Evolutionary conservation across 2,329 filamentous ascomycete species (phyloP).

Genomic region (Aspergillus hiratsukae): DNA sequence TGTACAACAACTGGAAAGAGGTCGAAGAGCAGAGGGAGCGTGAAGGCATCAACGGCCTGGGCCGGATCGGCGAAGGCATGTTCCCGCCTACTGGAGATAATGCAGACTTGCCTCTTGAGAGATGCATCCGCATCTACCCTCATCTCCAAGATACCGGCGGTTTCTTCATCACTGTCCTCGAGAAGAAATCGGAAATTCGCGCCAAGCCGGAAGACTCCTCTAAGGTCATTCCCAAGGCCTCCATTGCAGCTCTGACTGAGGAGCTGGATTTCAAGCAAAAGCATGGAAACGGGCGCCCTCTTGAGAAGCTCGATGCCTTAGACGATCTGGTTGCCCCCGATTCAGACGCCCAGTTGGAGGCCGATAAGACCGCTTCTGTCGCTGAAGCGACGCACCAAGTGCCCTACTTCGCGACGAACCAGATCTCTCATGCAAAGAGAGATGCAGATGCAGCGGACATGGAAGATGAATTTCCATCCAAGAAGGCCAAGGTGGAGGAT

Average conservation of each 20-base stretch:
- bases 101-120: slow-evolving; percentile 69
- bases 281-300: slow-evolving; percentile 22
- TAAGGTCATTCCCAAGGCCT: slow-evolving; percentile 36
- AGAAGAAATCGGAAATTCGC: slow-evolving; percentile 84
- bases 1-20: slow-evolving; percentile 78
- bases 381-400: slow-evolving; percentile 31
- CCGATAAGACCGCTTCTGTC: slow-evolving; percentile 32
- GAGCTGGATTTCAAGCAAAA: slow-evolving; percentile 33
- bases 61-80: slow-evolving; percentile 73
- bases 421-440: slow-evolving; percentile 28
- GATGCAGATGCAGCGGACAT: slow-evolving; percentile 29
- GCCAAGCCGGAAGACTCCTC: slow-evolving; percentile 61
- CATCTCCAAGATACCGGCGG: slow-evolving; percentile 94
- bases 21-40: slow-evolving; percentile 65
- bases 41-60: slow-evolving; percentile 59
- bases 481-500: slow-evolving; percentile 42
- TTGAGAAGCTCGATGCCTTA: slow-evolving; percentile 37
- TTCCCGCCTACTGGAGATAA: slow-evolving; percentile 63
- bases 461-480: slow-evolving; percentile 36
- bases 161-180: slow-evolving; percentile 93
- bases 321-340: slow-evolving; percentile 37
- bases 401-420: slow-evolving; percentile 28
- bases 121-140: slow-evolving; percentile 90
- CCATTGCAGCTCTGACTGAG: slow-evolving; percentile 32
- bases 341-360: slow-evolving; percentile 23